Percentiles rank a stretch among this genome's conserved stretches.
Evolutionary conservation across 495 filamentous ascomycete species (phyloP).

Genomic region (Aspergillus asperescens): DNA sequence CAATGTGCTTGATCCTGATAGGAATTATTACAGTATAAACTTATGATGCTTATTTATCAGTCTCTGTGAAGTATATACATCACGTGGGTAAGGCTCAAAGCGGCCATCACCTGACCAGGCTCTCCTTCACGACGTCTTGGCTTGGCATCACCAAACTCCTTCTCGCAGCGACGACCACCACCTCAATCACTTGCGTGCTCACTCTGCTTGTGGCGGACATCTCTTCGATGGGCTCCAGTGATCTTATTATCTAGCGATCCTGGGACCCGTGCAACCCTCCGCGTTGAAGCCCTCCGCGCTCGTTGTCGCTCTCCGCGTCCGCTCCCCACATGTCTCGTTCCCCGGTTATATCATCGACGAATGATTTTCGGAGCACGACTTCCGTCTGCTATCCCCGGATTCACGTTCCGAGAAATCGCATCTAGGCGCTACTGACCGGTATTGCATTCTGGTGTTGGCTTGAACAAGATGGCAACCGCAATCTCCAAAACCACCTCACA

Average conservation of each 20-base stretch:
- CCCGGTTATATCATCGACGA: constrained; percentile 41
- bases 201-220: constrained; percentile 19
- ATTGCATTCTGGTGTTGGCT: constrained; percentile 19
- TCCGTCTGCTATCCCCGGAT: constrained; percentile 26
- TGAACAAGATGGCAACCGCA: constrained; percentile 46
- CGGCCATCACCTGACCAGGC: constrained; percentile 31
- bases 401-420: constrained; percentile 27
- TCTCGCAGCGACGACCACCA: constrained; percentile 25
- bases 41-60: neutral
- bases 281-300: constrained; percentile 28
- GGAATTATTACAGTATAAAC: no score
- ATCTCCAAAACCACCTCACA: constrained; percentile 53
- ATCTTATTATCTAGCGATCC: constrained; percentile 22
- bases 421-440: constrained; percentile 15
- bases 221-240: constrained; percentile 26
- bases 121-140: constrained; percentile 33
- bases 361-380: constrained; percentile 34
- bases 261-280: constrained; percentile 21
- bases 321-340: constrained; percentile 51
- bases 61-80: neutral
- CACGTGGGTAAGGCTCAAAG: constrained; percentile 21
- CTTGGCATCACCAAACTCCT: constrained; percentile 42
- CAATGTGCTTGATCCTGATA: no score
- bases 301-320: constrained; percentile 31
- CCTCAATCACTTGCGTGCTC: constrained; percentile 14